phyloP scores from a whole-genome alignment of 1,139 yeast genomes.

The Candida sp. region DNA sequence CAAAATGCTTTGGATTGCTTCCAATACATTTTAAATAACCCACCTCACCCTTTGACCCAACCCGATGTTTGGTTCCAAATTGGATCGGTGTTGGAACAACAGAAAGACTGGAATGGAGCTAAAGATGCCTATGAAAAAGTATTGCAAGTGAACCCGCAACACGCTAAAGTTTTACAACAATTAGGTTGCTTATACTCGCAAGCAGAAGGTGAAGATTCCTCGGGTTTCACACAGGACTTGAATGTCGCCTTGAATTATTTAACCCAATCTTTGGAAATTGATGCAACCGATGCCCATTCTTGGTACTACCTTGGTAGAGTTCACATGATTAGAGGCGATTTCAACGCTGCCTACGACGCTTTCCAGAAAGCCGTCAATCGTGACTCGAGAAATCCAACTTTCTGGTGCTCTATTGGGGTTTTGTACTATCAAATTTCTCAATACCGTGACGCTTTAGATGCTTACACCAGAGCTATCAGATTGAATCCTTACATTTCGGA shows the following conservation, averaged over 20 bases:
- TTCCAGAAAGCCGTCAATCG: slow-evolving; percentile 98
- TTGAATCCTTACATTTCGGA: slow-evolving; percentile 94
- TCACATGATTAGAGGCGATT: slow-evolving; percentile 94
- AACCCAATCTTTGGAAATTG: slow-evolving; percentile 84
- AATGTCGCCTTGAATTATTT: slow-evolving; percentile 80
- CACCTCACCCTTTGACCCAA: slow-evolving; percentile 94
- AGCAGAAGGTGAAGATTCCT: slow-evolving; percentile 35
- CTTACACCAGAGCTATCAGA: slow-evolving; percentile 94
- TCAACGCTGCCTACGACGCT: slow-evolving; percentile 95
- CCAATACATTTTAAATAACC: slow-evolving; percentile 83
- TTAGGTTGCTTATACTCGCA: slow-evolving; percentile 95
- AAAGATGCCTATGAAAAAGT: slow-evolving; percentile 95
- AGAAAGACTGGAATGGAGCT: slow-evolving; percentile 88
- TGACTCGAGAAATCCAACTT: slow-evolving; percentile 94
- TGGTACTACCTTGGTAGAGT: slow-evolving; percentile 98
- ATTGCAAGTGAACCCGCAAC: slow-evolving; percentile 84
- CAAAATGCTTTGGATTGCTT: slow-evolving; percentile 90
- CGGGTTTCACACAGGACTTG: slow-evolving; percentile 58
- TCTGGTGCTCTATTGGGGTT: slow-evolving; percentile 99
- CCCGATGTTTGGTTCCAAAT: slow-evolving; percentile 99
- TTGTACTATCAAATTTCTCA: slow-evolving; percentile 94
- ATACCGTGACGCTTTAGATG: slow-evolving; percentile 95
- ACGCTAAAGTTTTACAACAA: slow-evolving; percentile 94
- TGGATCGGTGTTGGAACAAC: slow-evolving; percentile 93
- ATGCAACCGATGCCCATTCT: slow-evolving; percentile 87